Base-by-base conservation (phyloP, 2,329 filamentous ascomycete species). In the Colletotrichum chrysophilum region DNA sequence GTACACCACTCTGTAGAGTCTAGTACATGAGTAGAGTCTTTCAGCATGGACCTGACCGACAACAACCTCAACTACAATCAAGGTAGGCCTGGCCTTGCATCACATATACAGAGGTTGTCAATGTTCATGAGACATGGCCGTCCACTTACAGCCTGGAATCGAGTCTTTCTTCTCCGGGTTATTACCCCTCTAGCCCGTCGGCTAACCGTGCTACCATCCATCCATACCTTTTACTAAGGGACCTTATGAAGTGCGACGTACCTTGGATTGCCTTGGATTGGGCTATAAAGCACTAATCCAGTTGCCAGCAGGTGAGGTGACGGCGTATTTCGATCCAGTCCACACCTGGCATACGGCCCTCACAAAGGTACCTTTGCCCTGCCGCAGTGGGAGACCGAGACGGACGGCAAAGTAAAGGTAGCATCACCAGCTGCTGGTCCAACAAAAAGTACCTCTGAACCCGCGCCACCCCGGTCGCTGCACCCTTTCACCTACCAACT, bases 401-500 rank as follows among this genome's bases (percentile, higher is more conserved):
- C 16, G 18, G 38, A 43, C 43, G 43, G 43, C 43, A 52, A 52
- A 52, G 67, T 69, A 12, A 30, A 30, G 30, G 30, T 36, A 48
- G 56, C 56, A 62, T 70, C 67, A 62, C 36, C 34, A 70, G 55
- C 67, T 62, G 34, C 55, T 61, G 36, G 67, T 62, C 16, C 13
- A 66, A 14, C 32, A 70, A 75, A 76, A 69, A 74, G 70, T 73
- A 75, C 69, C 52, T 65, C 16, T 38, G 30, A 69, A 65, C 69
- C 75, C 71, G 76, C 73, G 64, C 73, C 69, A 73, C 58, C 73
- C 73, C 64, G 38, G 70, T 68, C 71, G 72, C 72, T 80, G 62
- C 56, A 24, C 64, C 70, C 66, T 76, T 80, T 80, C 80, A 83
- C 81, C 81, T 83, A 78, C 81, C 81, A 60, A 80, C 79, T 81